Percentiles rank a stretch among this genome's conserved stretches.
These are phyloP conservation scores for Eucalyptus cladocalyx DNA, from an alignment of 345 rosid species.

Conservation along the genomic window DNA sequence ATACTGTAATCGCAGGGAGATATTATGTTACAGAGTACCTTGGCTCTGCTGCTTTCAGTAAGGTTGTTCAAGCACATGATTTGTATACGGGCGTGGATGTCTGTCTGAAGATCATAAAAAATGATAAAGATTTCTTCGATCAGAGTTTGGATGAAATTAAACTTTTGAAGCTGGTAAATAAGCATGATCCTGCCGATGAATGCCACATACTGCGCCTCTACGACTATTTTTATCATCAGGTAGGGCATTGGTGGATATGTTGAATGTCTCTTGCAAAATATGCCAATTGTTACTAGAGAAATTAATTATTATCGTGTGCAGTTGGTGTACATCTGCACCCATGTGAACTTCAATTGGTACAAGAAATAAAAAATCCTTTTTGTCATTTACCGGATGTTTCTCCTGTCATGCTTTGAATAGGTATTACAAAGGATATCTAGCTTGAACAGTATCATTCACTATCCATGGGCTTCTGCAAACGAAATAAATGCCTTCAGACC, in stretches of 20 bases:
- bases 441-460: background rate
- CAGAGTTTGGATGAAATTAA: conserved; percentile 98
- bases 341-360: background rate
- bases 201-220: conserved; percentile 79
- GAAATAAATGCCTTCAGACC: background rate
- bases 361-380: background rate
- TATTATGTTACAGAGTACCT: conserved; percentile 80
- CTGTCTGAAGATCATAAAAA: conserved; percentile 91
- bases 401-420: background rate
- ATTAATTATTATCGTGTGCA: background rate
- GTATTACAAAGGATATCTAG: background rate
- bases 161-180: conserved; percentile 80
- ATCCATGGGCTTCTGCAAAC: background rate
- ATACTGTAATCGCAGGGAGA: conserved; percentile 74
- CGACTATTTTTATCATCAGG: conserved; percentile 96
- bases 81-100: conserved; percentile 62
- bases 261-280: background rate
- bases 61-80: conserved; percentile 89
- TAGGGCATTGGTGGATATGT: background rate
- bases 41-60: conserved; percentile 96
- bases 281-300: background rate
- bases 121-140: conserved; percentile 95
- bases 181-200: conserved; percentile 79
- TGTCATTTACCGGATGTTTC: background rate
- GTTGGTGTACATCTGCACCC: background rate